A percentile compares a stretch with the other conserved stretches of the same genome.
Evolutionary conservation across 2,329 filamentous ascomycete genomes (phyloP).

Genomic region (Colletotrichum sp.): DNA sequence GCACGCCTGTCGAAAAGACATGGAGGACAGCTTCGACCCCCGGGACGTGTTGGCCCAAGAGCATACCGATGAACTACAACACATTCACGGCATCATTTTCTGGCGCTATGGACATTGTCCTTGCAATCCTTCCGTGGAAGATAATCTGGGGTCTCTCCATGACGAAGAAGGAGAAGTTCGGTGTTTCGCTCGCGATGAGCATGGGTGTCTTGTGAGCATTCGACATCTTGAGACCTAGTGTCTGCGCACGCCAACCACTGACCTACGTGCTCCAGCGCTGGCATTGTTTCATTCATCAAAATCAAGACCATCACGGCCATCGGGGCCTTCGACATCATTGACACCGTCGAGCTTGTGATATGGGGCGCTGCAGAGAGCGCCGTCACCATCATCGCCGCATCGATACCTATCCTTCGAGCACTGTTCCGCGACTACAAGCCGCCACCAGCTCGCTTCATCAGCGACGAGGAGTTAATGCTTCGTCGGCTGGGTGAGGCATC

Average conservation of each 20-base stretch:
- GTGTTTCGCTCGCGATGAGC: slow-evolving; percentile 43
- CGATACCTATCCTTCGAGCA: slow-evolving; percentile 34
- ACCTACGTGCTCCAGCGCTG: slow-evolving; percentile 27
- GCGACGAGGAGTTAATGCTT: slow-evolving; percentile 10
- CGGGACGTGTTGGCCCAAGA: slow-evolving; percentile 29
- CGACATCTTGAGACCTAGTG: neutral
- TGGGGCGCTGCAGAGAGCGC: slow-evolving; percentile 32
- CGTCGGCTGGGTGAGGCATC: neutral
- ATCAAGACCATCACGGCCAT: slow-evolving; percentile 28
- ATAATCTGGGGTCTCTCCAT: slow-evolving; percentile 44
- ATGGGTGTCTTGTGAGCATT: slow-evolving; percentile 42
- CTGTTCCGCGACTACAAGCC: slow-evolving; percentile 22
- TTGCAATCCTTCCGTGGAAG: slow-evolving; percentile 44
- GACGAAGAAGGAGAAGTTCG: slow-evolving; percentile 42
- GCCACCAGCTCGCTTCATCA: neutral
- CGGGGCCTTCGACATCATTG: slow-evolving; percentile 22
- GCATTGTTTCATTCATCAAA: slow-evolving; percentile 33
- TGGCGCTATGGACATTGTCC: slow-evolving; percentile 40
- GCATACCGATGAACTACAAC: slow-evolving; percentile 32
- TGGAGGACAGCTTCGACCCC: slow-evolving; percentile 22
- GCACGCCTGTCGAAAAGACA: slow-evolving; percentile 27
- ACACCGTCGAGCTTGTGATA: slow-evolving; percentile 26
- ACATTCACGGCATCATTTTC: slow-evolving; percentile 34
- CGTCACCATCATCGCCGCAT: slow-evolving; percentile 35
- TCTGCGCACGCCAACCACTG: neutral